A percentile compares a stretch with the other conserved stretches of the same genome.
These are phyloP conservation scores for Lomentospora prolificans DNA, from an alignment of 2,329 filamentous ascomycete genomes.

Conservation along the genomic window DNA sequence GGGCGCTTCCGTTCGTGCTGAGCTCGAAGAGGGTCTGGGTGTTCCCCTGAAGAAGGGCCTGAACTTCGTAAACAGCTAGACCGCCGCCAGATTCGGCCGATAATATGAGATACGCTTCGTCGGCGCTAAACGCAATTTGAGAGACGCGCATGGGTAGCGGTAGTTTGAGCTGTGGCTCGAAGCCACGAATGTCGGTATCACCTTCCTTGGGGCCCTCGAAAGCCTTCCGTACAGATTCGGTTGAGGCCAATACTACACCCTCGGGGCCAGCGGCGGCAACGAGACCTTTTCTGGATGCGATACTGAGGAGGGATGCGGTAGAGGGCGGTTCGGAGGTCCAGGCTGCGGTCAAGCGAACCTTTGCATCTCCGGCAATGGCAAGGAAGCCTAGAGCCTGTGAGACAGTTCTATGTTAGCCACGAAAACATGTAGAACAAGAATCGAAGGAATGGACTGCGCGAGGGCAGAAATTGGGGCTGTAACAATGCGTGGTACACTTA, in stretches of 20 bases:
- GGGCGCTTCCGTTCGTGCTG: constrained; percentile 60
- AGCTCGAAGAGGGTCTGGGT: constrained; percentile 65
- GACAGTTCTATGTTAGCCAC: constrained; percentile 12
- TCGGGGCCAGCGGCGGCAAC: constrained; percentile 83
- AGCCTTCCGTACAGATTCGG: constrained; percentile 66
- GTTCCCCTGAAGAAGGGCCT: constrained; percentile 54
- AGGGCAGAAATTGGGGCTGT: constrained; percentile 1
- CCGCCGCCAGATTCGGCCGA: constrained; percentile 75
- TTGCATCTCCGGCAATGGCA: constrained; percentile 68
- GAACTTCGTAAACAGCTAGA: constrained; percentile 71
- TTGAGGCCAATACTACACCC: constrained; percentile 63
- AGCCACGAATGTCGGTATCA: constrained; percentile 57
- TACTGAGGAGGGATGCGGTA: constrained; percentile 72
- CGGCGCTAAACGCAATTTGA: constrained; percentile 83
- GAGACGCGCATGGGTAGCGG: constrained; percentile 67
- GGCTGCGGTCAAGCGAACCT: constrained; percentile 67
- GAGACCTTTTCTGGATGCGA: constrained; percentile 71
- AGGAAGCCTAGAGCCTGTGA: constrained; percentile 67
- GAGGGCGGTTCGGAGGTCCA: constrained; percentile 71
- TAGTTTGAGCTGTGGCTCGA: constrained; percentile 65
- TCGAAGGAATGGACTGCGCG: too few relatives aligned
- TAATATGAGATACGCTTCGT: constrained; percentile 74
- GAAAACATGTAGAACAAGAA: too few relatives aligned
- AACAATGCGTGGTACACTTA: constrained; percentile 25
- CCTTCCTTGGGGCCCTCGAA: constrained; percentile 52